Percentiles rank a stretch among this genome's conserved stretches.
phyloP scores from a whole-genome alignment of 108 stramenopile species.

The Conticribra guillardii region DNA sequence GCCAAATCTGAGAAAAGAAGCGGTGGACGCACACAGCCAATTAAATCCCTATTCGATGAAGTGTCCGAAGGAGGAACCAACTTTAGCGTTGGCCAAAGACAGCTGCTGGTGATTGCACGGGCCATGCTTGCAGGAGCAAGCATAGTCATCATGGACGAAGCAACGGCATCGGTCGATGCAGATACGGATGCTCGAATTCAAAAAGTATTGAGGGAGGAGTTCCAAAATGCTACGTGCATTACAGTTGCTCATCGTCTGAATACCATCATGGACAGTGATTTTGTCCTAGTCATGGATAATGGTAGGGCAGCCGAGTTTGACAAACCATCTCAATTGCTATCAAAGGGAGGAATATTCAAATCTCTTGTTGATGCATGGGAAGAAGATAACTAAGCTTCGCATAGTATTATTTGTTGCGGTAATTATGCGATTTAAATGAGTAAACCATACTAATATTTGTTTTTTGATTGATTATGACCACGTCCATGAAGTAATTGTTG shows the following conservation, averaged over 20 bases:
- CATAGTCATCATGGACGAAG: conserved; percentile 94
- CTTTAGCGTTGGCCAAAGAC: conserved; percentile 94
- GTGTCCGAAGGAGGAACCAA: conserved; percentile 92
- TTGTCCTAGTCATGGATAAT: conserved; percentile 93
- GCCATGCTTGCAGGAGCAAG: conserved; percentile 78
- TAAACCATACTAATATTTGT: no score
- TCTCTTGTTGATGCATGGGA: conserved; percentile 73
- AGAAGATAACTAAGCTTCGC: conserved; percentile 40
- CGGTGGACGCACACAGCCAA: conserved; percentile 43
- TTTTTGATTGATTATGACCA: no score
- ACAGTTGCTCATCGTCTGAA: conserved; percentile 96
- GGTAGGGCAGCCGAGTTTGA: conserved; percentile 88
- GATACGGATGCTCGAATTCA: conserved; percentile 94
- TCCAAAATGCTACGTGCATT: conserved; percentile 74
- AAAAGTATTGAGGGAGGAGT: conserved; percentile 71
- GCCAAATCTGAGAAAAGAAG: conserved; percentile 7
- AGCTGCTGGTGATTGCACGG: conserved; percentile 95
- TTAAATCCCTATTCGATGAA: conserved; percentile 66
- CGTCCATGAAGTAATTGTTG: no score
- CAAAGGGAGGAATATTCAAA: conserved; percentile 71
- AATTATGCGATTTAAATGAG: no score
- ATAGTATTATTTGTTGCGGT: no score
- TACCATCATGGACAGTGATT: conserved; percentile 95
- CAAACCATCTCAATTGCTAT: conserved; percentile 64
- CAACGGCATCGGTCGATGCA: conserved; percentile 81